Base-by-base conservation (phyloP, 352 stramenopile genomes). In the Thalassiosira livingstoniorum region DNA sequence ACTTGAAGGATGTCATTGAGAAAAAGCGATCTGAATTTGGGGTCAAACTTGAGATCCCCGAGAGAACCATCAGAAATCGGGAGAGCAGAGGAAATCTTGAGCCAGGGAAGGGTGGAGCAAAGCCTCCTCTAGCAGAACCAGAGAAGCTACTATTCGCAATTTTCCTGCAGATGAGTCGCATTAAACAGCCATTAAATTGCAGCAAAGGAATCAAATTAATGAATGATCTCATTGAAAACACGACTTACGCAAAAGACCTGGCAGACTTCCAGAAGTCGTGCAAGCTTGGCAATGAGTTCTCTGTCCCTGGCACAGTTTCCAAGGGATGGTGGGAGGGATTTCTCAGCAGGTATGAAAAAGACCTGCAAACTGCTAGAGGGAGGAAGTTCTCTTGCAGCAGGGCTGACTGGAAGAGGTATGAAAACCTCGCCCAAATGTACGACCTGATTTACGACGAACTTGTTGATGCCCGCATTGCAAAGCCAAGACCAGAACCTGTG, bases 101-200 rank as follows among this genome's bases (percentile, higher is more conserved):
- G 4, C 47, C 47, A 5, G 11, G 21, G n/a, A 11, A 58, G 21
- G 4, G 5, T 7, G 57, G 69, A 25, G 27, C 58, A 18, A n/a
- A 15, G 34, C 69, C 58, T 37, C 69, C 57, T 2, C 39, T 78
- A 25, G 25, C 42, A 15, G 37, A 70, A 11, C 57, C 60, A 1
- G 69, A 78, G 43, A n/a, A 37, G 27, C 37, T 58, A 3, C 34
- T 78, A 21, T 37, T 78, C 23, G 11, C 25, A 2, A 69, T 78
- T 43, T 69, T 37, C 42, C 62, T 69, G 51, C 69, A 78, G 29
- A 70, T 78, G 69, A 43, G 55, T 0, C 61, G 62, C 45, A 78
- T 78, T 18, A 7, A 43, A 1, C 42, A 63, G 42, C 69, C 69
- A 11, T 25, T 78, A 2, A 43, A 10, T 65, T 31, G 11, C 37